Evolutionary conservation across 73 alveolate genomes (phyloP).

Genomic region (Tetrahymena elliotti): DNA sequence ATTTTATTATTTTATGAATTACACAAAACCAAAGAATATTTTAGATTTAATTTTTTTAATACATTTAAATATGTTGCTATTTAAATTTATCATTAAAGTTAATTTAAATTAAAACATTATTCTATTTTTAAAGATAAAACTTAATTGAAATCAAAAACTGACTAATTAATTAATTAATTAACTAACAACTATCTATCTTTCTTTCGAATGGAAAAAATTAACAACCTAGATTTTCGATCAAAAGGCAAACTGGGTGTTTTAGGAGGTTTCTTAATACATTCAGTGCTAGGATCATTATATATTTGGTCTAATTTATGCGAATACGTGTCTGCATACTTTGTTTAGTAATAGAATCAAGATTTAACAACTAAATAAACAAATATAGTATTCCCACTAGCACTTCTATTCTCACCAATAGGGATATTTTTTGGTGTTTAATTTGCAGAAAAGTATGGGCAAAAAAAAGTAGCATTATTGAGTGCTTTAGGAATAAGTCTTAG

Average conservation of each 20-base stretch:
- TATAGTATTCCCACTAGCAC: neutral
- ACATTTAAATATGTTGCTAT: too few relatives aligned
- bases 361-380: neutral
- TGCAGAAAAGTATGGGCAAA: neutral
- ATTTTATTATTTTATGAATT: too few relatives aligned
- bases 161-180: neutral
- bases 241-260: neutral
- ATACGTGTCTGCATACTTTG: slow-evolving; percentile 10
- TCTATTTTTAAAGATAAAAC: neutral
- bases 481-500: slow-evolving; percentile 19
- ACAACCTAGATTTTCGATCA: neutral
- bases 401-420: slow-evolving; percentile 20
- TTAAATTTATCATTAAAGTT: neutral
- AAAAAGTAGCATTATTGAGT: slow-evolving; percentile 12
- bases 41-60: too few relatives aligned
- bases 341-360: neutral
- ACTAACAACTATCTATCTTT: neutral
- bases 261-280: slow-evolving; percentile 19
- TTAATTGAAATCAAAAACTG: neutral
- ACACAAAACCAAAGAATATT: too few relatives aligned
- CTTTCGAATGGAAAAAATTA: neutral
- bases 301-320: slow-evolving; percentile 53
- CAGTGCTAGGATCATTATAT: slow-evolving; percentile 37
- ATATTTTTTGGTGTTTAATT: slow-evolving; percentile 46
- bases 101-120: too few relatives aligned